phyloP scores from a whole-genome alignment of 345 rosid genomes.

The Cardamine chenopodiifolia region DNA sequence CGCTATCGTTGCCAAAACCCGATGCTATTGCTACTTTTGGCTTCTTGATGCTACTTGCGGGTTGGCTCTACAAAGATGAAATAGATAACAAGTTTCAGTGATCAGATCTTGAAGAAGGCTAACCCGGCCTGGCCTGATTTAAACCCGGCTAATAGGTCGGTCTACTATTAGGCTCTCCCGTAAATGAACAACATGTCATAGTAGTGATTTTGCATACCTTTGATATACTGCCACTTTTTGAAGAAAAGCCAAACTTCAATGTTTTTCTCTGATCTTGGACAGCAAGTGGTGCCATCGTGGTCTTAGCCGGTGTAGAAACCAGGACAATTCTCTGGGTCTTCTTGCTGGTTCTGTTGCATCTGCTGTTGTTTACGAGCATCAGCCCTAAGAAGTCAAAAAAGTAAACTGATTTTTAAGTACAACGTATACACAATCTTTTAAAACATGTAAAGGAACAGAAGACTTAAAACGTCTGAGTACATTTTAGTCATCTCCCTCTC shows the following conservation, averaged over 20 bases:
- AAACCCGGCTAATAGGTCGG: not conserved
- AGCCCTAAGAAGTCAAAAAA: constrained; percentile 52
- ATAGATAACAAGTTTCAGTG: not conserved
- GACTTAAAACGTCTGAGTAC: constrained; percentile 53
- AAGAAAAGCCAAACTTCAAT: constrained; percentile 87
- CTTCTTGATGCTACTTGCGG: constrained; percentile 58
- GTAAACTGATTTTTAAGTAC: not conserved
- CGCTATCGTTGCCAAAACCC: constrained; percentile 75
- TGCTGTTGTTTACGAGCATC: constrained; percentile 80
- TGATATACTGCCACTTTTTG: constrained; percentile 59
- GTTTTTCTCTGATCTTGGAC: constrained; percentile 82
- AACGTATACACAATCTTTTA: not conserved
- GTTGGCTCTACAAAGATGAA: constrained; percentile 51
- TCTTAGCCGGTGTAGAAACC: constrained; percentile 40
- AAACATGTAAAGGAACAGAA: not conserved
- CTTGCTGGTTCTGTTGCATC: constrained; percentile 53
- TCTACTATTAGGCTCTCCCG: not conserved
- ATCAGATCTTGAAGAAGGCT: not conserved
- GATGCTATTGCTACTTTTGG: constrained; percentile 70
- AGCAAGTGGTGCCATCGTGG: constrained; percentile 51
- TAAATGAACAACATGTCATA: not conserved
- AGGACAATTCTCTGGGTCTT: constrained; percentile 51
- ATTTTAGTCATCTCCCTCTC: constrained; percentile 93
- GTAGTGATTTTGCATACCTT: constrained; percentile 54
- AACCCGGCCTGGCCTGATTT: not conserved